A percentile compares a stretch with the other conserved stretches of the same genome.
These are phyloP conservation scores for Argentina anserina DNA, from an alignment of 306 rosid species.

Conservation along the genomic window DNA sequence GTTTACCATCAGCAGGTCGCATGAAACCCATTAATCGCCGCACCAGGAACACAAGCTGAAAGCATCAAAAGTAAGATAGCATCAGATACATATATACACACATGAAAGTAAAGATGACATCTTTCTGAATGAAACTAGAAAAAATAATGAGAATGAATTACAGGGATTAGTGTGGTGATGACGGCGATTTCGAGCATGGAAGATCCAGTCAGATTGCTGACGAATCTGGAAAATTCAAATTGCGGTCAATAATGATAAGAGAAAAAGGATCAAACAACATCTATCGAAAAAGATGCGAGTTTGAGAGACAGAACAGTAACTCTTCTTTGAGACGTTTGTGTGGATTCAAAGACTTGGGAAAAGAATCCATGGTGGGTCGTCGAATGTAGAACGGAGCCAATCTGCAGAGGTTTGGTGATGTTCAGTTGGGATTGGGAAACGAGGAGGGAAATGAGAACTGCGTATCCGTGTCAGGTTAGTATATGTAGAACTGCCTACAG, in stretches of 20 bases:
- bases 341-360: conserved; percentile 44
- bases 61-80: background rate
- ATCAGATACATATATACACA: background rate
- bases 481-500: no score
- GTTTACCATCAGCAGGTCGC: conserved; percentile 21
- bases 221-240: conserved; percentile 36
- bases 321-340: conserved; percentile 78
- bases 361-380: conserved; percentile 56
- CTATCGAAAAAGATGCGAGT: background rate
- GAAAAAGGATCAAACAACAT: background rate
- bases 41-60: conserved; percentile 45
- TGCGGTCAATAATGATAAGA: background rate
- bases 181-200: conserved; percentile 61
- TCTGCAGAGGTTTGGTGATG: background rate
- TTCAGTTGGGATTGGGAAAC: background rate
- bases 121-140: background rate
- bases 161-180: conserved; percentile 37
- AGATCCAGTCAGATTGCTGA: conserved; percentile 60
- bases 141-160: background rate
- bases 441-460: no score
- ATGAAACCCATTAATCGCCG: conserved; percentile 33
- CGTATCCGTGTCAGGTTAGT: no score
- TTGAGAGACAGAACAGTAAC: conserved; percentile 34
- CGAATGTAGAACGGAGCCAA: background rate
- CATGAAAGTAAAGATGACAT: background rate